Conservation (phyloP, 352 stramenopile species). For the Globisporangium spiculum region DNA sequence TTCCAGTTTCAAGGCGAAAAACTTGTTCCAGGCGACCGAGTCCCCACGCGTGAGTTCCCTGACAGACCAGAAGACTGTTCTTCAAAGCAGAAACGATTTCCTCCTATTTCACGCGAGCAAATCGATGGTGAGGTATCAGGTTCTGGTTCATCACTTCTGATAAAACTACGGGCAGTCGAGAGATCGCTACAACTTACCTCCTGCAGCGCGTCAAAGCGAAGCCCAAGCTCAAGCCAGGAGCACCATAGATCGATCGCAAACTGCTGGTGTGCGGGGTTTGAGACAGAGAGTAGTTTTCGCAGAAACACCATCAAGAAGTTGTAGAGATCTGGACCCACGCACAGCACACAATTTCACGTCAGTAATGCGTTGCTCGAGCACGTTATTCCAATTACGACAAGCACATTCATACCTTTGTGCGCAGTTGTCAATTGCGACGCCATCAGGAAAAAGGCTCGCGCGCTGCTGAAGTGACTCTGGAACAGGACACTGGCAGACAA, state of each 20-base stretch:
- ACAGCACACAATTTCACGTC: not conserved
- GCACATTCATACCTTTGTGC: constrained; percentile 35
- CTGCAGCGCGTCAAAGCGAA: constrained; percentile 55
- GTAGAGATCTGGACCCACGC: constrained; percentile 55
- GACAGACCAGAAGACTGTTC: constrained; percentile 40
- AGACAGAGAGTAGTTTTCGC: constrained; percentile 65
- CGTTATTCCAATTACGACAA: not conserved
- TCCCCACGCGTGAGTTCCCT: constrained; percentile 34
- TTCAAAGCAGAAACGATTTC: constrained; percentile 56
- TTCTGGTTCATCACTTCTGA: not conserved
- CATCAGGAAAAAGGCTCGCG: constrained; percentile 46
- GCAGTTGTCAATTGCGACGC: constrained; percentile 35
- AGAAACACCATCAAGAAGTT: constrained; percentile 83
- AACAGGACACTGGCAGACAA: constrained; percentile 34
- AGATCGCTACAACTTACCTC: constrained; percentile 35
- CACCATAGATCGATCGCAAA: constrained; percentile 77
- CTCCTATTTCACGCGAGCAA: constrained; percentile 26
- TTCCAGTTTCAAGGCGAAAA: constrained; percentile 17
- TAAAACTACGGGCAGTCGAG: not conserved
- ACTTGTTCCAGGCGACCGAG: constrained; percentile 45
- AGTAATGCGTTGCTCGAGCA: not conserved
- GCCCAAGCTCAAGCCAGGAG: constrained; percentile 42
- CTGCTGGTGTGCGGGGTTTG: constrained; percentile 38
- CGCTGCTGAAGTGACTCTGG: constrained; percentile 36
- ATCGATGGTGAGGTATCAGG: not conserved